Evolutionary conservation across 1,284 basidiomycete species (phyloP), one percentile per base, ranked within the genome.

Genomic region (Peniophora sp.): DNA sequence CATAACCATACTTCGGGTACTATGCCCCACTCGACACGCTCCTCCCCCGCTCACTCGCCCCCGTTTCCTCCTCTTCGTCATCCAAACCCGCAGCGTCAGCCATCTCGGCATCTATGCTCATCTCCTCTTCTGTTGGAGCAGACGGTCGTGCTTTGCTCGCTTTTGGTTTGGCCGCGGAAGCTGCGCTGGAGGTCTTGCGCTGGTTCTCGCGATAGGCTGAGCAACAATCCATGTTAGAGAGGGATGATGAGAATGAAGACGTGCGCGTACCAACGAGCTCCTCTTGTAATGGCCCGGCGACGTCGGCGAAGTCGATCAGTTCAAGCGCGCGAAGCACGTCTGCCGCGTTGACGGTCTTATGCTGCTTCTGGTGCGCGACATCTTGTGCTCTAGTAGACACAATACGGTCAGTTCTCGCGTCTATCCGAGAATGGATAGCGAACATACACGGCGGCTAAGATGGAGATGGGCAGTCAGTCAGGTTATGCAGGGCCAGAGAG

Each of bases 311-410:
- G 55, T 92, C 88, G 45, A 93, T 74, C 47, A 83, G 72, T 58
- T 88, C 88, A 3, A 94, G 75, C 0, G 91, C 92, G 61, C 87
- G 90, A 53, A 95, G 75, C 0, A 97, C 90, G 62, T 96, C 92
- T 0, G 88, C 83, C 0, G 91, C 90, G 2, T 86, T 86, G 48
- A 96, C 88, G 55, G 85, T 88, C 65, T 94, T 96, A 64, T 91
- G 90, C 52, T 89, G 86, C 55, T 92, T 87, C 3, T 81, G 81
- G 15, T 77, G 68, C 0, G 92, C 89, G n/a, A 90, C 81, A 57
- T 95, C 92, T 59, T 95, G 92, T 0, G 92, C 88, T 2, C 90
- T 92, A 54, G 32, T 52, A 54, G 10, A 27, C 15, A 15, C 9
- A 32, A 5, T 6, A 6, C 27, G 12, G 27, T 32, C 27, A 32